Base-by-base conservation (phyloP, 441 rosid species). In the Erysimum cheiri region DNA sequence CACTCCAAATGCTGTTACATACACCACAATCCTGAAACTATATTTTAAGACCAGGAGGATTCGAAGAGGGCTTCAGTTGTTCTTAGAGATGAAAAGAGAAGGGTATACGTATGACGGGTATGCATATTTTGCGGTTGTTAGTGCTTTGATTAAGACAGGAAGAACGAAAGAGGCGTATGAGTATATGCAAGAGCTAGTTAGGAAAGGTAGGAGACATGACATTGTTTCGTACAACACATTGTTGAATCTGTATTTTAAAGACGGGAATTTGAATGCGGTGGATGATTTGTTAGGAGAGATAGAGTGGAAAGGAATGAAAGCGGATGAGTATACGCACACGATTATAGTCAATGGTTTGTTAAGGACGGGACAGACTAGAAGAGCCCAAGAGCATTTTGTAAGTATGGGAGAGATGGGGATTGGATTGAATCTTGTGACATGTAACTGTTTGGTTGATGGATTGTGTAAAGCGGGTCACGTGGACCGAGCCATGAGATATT, bases 31-130 rank as follows among this genome's bases (percentile, higher is more conserved):
- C 22, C 40, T 91, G 68, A 93, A 85, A 70, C 78, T 81, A 32
- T 88, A 84, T 74, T 85, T 91, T 49, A 83, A 79, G 67, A 80
- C 80, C 26, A 78, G 74, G 78, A 78, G 78, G 78, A 80, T 83
- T 72, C 62, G 82, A 13, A 82, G 83, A 76, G 93, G 97, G 60
- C 62, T 91, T 50, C 80, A 85, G 32, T 62, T 89, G 64, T 78
- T 91, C 37, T 48, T 59, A 2, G 83, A 80, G 71, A 89, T 88
- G 96, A 80, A 72, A 44, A 73, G 70, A 54, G 82, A 76, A 74
- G 97, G 98, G 19, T 81, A 77, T 64, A 91, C 94, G 1, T 91
- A 76, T 67, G 98, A 88, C 12, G 96, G 96, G 41, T 93, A 82
- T 52, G 97, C 86, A 1, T 83, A 87, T 70, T 86, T 87, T 12